Conservation (phyloP, 1,284 basidiomycete species). For the Cryptococcus sp. region DNA sequence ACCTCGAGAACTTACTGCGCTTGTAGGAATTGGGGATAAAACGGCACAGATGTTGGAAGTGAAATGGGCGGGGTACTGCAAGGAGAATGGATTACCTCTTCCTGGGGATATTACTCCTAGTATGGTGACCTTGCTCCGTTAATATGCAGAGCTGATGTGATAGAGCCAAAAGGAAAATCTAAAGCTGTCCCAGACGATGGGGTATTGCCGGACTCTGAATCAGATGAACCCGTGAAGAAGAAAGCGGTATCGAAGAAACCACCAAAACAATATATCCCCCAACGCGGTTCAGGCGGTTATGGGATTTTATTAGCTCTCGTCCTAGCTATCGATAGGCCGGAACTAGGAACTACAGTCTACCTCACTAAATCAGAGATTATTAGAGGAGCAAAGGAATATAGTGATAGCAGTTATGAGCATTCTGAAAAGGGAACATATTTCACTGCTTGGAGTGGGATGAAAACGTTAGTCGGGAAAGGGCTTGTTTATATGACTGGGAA, state of each 20-base stretch:
- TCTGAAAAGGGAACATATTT: conserved; percentile 38
- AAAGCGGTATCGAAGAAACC: conserved; percentile 10
- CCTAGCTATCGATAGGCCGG: conserved; percentile 28
- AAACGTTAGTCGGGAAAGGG: conserved; percentile 39
- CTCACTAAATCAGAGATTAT: conserved; percentile 42
- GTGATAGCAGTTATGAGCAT: conserved; percentile 37
- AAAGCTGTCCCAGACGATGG: conserved; percentile 2
- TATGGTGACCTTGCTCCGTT: neutral
- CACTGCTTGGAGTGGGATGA: conserved; percentile 46
- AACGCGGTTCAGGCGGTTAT: conserved; percentile 36
- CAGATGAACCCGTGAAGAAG: conserved; percentile 16
- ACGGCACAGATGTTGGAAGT: conserved; percentile 35
- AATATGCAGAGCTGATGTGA: neutral
- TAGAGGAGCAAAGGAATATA: conserved; percentile 32
- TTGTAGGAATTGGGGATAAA: conserved; percentile 41
- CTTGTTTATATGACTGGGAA: conserved; percentile 42
- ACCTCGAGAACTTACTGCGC: conserved; percentile 34
- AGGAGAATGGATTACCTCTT: conserved; percentile 26
- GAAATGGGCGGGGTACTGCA: conserved; percentile 32
- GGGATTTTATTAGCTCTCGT: conserved; percentile 44
- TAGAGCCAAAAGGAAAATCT: conserved; percentile 12
- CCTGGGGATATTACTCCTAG: conserved; percentile 22
- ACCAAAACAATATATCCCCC: conserved; percentile 39
- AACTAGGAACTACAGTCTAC: conserved; percentile 26
- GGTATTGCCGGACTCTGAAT: neutral